These are phyloP conservation scores for Alternaria viburni DNA, from an alignment of 2,329 filamentous ascomycete species.

Conservation along the genomic window DNA sequence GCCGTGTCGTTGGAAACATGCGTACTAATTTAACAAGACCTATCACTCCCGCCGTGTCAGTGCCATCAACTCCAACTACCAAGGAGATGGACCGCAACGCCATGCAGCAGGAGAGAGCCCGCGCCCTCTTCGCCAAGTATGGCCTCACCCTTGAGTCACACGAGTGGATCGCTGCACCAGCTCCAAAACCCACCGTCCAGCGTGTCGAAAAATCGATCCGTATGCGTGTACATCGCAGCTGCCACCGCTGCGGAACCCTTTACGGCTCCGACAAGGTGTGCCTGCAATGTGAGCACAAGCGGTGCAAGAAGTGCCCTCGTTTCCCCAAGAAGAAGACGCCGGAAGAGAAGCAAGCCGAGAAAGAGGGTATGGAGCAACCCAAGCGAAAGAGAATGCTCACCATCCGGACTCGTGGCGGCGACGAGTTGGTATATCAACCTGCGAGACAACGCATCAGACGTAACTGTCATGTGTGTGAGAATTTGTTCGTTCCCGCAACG, in stretches of 20 bases:
- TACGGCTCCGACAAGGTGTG: constrained; percentile 79
- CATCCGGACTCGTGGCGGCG: constrained; percentile 69
- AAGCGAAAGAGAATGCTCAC: constrained; percentile 60
- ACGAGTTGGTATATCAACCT: constrained; percentile 74
- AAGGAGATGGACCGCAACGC: constrained; percentile 39
- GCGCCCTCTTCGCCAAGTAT: constrained; percentile 52
- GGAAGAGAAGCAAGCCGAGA: constrained; percentile 41
- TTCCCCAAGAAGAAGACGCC: constrained; percentile 69
- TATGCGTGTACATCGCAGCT: constrained; percentile 78
- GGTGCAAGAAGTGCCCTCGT: constrained; percentile 81
- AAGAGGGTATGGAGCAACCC: constrained; percentile 54
- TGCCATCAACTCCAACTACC: constrained; percentile 16
- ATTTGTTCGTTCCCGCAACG: constrained; percentile 60
- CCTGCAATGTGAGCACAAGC: constrained; percentile 75
- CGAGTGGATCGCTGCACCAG: constrained; percentile 40
- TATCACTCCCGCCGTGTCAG: constrained; percentile 1
- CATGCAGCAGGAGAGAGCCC: constrained; percentile 49
- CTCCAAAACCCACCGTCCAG: constrained; percentile 41
- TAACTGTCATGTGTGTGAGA: constrained; percentile 76
- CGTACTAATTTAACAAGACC: constrained; percentile 8
- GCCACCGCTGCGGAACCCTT: constrained; percentile 78
- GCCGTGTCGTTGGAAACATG: neutral
- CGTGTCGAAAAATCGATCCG: constrained; percentile 78
- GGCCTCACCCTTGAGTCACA: constrained; percentile 51
- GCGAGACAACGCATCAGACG: constrained; percentile 76